A percentile compares a stretch with the other conserved stretches of the same genome.
Conservation (phyloP, 768 basidiomycete species). For the Gymnopilus dilepis region DNA sequence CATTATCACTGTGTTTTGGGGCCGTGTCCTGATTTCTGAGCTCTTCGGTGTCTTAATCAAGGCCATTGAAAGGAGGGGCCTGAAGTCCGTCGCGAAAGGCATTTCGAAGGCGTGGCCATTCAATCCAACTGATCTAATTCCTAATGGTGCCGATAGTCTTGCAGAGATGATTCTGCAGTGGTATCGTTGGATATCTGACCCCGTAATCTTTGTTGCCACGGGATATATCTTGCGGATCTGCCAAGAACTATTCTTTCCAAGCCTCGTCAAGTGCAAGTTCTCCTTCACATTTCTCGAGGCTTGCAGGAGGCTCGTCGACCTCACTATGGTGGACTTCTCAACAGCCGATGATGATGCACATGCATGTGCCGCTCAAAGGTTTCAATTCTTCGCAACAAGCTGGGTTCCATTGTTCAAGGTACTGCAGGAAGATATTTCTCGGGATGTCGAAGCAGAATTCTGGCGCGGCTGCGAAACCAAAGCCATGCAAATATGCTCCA, state of each 20-base stretch:
- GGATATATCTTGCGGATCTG: background rate
- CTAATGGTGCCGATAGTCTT: conserved; percentile 9
- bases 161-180: conserved; percentile 10
- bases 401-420: background rate
- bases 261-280: conserved; percentile 7
- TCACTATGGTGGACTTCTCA: background rate
- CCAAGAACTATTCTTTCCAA: conserved; percentile 6
- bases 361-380: background rate
- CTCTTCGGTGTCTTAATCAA: background rate
- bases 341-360: background rate
- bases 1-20: background rate
- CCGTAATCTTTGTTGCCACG: background rate
- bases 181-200: conserved; percentile 10
- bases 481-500: conserved; percentile 16
- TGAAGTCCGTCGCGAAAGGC: conserved; percentile 9
- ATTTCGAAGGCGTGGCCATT: conserved; percentile 5
- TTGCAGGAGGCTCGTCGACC: background rate
- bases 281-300: background rate
- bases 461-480: conserved; percentile 18
- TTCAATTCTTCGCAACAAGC: background rate
- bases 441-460: too few species aligned
- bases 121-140: conserved; percentile 1
- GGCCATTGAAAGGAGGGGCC: background rate
- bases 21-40: background rate
- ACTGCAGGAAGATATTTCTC: too few species aligned